phyloP scores from a whole-genome alignment of 2,329 filamentous ascomycete genomes.

The Colletotrichum zoysiae region DNA sequence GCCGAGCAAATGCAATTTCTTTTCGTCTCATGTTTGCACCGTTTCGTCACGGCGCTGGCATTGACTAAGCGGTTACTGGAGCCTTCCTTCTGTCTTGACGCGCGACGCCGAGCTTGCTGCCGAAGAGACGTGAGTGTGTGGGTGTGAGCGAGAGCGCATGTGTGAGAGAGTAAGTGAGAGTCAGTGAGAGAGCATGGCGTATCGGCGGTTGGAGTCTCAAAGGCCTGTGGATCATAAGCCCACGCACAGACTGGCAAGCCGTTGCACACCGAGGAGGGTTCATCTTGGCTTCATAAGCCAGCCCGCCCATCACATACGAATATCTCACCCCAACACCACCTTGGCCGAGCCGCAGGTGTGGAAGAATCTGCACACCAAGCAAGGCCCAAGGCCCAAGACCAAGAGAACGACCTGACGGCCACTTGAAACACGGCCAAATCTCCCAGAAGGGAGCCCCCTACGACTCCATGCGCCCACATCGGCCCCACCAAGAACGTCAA shows the following conservation, averaged over 20 bases:
- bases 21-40: conserved; percentile 14
- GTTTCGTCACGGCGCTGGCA: conserved; percentile 1
- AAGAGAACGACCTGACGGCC: conserved; percentile 21
- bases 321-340: background rate
- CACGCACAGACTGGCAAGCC: conserved; percentile 11
- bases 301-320: conserved; percentile 1
- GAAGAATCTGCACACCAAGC: background rate
- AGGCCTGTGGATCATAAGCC: conserved; percentile 3
- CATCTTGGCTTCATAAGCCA: conserved; percentile 1
- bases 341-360: background rate
- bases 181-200: background rate
- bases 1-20: conserved; percentile 19
- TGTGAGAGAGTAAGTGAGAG: background rate
- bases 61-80: conserved; percentile 26
- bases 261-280: conserved; percentile 5
- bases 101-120: conserved; percentile 2
- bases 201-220: conserved; percentile 3
- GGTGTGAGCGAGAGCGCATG: background rate
- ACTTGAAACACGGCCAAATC: conserved; percentile 34
- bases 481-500: conserved; percentile 30
- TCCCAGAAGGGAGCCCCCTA: conserved; percentile 1
- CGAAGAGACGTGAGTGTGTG: conserved; percentile 3
- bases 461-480: conserved; percentile 32
- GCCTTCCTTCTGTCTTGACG: background rate
- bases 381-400: background rate